These are phyloP conservation scores for Malassezia sympodialis DNA, from an alignment of 1,284 basidiomycete genomes.

Conservation along the genomic window DNA sequence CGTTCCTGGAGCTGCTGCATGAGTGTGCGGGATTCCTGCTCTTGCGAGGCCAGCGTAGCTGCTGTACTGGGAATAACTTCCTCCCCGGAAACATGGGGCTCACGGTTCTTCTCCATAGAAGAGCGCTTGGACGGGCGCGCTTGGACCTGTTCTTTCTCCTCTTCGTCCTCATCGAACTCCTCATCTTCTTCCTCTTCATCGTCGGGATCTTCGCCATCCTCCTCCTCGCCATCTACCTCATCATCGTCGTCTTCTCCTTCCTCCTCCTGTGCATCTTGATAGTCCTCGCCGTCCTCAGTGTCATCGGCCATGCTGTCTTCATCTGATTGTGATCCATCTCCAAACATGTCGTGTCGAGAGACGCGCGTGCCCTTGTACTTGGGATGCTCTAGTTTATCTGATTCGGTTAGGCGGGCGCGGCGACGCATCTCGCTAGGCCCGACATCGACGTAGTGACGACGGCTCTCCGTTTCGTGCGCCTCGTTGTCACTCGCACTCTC, in stretches of 20 bases:
- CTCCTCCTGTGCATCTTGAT: background rate
- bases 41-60: constrained; percentile 23
- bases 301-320: background rate
- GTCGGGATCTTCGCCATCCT: constrained; percentile 12
- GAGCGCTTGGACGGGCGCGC: constrained; percentile 3
- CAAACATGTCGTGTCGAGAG: constrained; percentile 30
- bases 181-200: constrained; percentile 17
- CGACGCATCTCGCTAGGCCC: constrained; percentile 28
- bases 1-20: constrained; percentile 25
- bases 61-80: background rate
- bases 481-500: constrained; percentile 17
- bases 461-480: constrained; percentile 18
- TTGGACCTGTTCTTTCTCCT: constrained; percentile 13
- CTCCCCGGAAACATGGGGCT: constrained; percentile 2
- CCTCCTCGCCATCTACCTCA: constrained; percentile 8
- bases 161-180: constrained; percentile 7
- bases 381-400: constrained; percentile 20
- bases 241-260: constrained; percentile 14
- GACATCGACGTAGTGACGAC: constrained; percentile 32
- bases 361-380: constrained; percentile 29
- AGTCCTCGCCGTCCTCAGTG: constrained; percentile 2
- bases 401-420: constrained; percentile 28
- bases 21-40: constrained; percentile 21
- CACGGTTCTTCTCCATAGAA: background rate
- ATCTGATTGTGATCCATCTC: constrained; percentile 15